Conservation (phyloP, 495 filamentous ascomycete genomes). For the Penicillium maclennaniae region DNA sequence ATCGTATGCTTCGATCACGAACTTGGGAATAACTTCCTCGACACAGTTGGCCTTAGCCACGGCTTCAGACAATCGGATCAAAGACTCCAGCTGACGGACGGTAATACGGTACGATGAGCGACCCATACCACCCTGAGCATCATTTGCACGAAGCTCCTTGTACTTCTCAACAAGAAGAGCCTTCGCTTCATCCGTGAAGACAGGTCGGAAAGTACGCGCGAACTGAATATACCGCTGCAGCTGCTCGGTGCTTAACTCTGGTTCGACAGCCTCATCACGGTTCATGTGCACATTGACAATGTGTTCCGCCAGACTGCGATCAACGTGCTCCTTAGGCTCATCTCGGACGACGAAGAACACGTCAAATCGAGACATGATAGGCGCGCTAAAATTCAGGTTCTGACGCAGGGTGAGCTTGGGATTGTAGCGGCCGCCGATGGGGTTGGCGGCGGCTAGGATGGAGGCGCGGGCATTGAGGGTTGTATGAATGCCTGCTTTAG, state of each 20-base stretch:
- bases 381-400: conserved; percentile 97
- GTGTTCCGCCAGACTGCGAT: conserved; percentile 86
- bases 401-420: conserved; percentile 87
- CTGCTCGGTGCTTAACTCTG: conserved; percentile 94
- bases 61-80: conserved; percentile 91
- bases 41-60: conserved; percentile 97
- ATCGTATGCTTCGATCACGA: conserved; percentile 88
- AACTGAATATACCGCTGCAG: conserved; percentile 97
- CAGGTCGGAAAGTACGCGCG: conserved; percentile 88
- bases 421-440: conserved; percentile 93
- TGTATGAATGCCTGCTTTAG: conserved; percentile 97
- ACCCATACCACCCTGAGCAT: conserved; percentile 90
- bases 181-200: conserved; percentile 87
- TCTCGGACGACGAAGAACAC: conserved; percentile 98
- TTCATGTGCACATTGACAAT: conserved; percentile 94
- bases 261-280: conserved; percentile 82
- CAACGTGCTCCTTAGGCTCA: conserved; percentile 88
- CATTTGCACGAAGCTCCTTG: conserved; percentile 91
- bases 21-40: conserved; percentile 77
- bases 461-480: conserved; percentile 93
- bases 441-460: conserved; percentile 95
- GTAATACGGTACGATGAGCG: conserved; percentile 95
- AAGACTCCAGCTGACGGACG: conserved; percentile 88
- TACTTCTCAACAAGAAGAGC: conserved; percentile 83
- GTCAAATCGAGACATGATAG: conserved; percentile 99